A percentile compares a stretch with the other conserved stretches of the same genome.
phyloP scores from a whole-genome alignment of 176 grass and related monocot genomes.

The Aegilops umbellulata region DNA sequence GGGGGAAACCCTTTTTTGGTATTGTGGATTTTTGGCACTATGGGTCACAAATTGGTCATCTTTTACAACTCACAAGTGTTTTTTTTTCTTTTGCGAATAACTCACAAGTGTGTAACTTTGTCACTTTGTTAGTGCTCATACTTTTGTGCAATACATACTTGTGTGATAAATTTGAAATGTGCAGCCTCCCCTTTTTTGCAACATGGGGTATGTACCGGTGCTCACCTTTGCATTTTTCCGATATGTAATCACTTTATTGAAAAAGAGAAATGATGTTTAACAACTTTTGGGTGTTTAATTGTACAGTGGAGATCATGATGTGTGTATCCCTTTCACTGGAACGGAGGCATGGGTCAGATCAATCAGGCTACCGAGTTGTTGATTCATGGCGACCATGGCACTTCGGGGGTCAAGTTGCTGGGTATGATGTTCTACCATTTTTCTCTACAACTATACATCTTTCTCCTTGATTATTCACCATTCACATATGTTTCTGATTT shows the following conservation, averaged over 20 bases:
- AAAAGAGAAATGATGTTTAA: neutral
- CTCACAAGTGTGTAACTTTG: neutral
- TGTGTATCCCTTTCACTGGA: slow-evolving; percentile 72
- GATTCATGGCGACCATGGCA: slow-evolving; percentile 83
- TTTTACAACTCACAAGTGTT: neutral
- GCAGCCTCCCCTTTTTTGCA: too few species aligned
- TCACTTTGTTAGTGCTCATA: neutral
- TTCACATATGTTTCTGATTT: neutral
- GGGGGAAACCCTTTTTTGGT: too few species aligned
- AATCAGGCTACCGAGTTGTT: slow-evolving; percentile 53
- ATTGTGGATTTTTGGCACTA: neutral
- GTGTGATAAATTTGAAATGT: neutral
- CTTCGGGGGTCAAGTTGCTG: slow-evolving; percentile 55
- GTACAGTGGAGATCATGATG: slow-evolving; percentile 78
- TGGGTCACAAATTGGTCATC: neutral
- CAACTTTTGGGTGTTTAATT: neutral
- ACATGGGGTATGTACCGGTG: neutral
- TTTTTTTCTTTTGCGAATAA: too few species aligned
- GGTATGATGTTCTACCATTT: slow-evolving; percentile 40
- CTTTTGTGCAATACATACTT: neutral
- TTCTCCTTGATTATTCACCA: neutral
- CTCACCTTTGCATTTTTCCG: neutral
- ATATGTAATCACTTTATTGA: neutral
- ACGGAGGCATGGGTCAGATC: slow-evolving; percentile 81
- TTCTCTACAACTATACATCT: neutral